Evolutionary conservation across 2,329 filamentous ascomycete genomes (phyloP).

Genomic region (Colletotrichum lupini): DNA sequence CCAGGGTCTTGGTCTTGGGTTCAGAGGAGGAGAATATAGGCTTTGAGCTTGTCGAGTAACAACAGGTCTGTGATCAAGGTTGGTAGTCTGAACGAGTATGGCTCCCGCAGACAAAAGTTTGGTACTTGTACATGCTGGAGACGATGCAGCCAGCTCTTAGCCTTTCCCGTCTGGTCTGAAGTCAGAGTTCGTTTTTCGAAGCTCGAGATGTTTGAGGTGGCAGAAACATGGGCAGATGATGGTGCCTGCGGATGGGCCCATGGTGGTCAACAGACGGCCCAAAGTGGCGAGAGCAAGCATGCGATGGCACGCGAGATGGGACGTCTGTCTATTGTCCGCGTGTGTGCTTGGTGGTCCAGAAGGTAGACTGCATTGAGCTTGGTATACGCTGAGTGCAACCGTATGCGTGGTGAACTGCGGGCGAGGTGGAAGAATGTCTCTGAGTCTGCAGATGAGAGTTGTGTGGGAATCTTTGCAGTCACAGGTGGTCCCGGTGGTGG

Average conservation of each 20-base stretch:
- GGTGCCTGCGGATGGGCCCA: constrained; percentile 27
- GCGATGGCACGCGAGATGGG: constrained; percentile 31
- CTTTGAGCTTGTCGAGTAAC: not conserved
- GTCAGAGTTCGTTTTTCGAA: constrained; percentile 27
- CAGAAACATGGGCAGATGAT: constrained; percentile 30
- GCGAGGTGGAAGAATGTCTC: constrained; percentile 26
- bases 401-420: constrained; percentile 1
- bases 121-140: not conserved
- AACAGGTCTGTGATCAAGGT: not conserved
- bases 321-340: constrained; percentile 11
- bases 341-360: constrained; percentile 5
- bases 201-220: constrained; percentile 31
- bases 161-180: constrained; percentile 14
- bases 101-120: constrained; percentile 17
- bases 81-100: not conserved
- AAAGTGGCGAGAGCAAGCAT: constrained; percentile 25
- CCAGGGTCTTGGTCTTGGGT: not conserved
- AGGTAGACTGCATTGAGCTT: constrained; percentile 19
- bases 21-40: not conserved
- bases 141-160: not conserved
- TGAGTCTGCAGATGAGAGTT: constrained; percentile 6
- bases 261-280: constrained; percentile 11
- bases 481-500: not conserved
- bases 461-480: not conserved
- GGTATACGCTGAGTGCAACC: constrained; percentile 12